Conservation (phyloP, 2,329 filamentous ascomycete genomes). For the Aureobasidium sp. region DNA sequence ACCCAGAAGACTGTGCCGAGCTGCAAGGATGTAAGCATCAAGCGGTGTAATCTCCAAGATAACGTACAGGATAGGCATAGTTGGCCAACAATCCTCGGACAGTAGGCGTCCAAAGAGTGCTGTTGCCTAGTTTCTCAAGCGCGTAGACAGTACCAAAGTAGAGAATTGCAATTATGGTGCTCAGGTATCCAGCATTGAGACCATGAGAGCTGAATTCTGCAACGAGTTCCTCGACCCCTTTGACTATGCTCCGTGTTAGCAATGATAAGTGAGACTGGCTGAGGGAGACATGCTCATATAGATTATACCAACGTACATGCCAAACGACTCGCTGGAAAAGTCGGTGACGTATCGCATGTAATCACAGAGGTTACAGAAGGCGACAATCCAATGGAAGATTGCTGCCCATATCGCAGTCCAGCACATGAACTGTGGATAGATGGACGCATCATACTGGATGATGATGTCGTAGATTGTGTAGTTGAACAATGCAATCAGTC, state of each 20-base stretch:
- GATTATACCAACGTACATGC: conserved; percentile 51
- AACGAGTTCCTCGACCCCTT: neutral
- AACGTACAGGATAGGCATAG: neutral
- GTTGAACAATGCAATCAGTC: conserved; percentile 49
- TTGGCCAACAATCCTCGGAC: neutral
- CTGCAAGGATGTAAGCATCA: neutral
- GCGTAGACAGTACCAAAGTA: neutral
- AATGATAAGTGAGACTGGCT: neutral
- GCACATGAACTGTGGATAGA: neutral
- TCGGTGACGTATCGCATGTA: conserved; percentile 55
- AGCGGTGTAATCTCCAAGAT: too few relatives aligned
- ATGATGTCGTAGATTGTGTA: conserved; percentile 55
- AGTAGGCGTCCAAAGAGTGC: neutral
- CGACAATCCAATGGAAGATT: conserved; percentile 50
- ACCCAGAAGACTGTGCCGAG: neutral
- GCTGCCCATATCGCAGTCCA: conserved; percentile 48
- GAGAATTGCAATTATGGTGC: neutral
- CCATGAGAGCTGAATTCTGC: neutral
- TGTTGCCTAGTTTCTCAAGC: neutral
- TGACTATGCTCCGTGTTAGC: neutral
- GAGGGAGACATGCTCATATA: conserved; percentile 37
- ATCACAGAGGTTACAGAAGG: conserved; percentile 47
- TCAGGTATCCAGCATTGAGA: neutral
- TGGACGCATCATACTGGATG: conserved; percentile 31
- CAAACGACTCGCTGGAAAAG: conserved; percentile 48